Conservation (phyloP, 495 filamentous ascomycete species). For the Podospora tetraspora region DNA sequence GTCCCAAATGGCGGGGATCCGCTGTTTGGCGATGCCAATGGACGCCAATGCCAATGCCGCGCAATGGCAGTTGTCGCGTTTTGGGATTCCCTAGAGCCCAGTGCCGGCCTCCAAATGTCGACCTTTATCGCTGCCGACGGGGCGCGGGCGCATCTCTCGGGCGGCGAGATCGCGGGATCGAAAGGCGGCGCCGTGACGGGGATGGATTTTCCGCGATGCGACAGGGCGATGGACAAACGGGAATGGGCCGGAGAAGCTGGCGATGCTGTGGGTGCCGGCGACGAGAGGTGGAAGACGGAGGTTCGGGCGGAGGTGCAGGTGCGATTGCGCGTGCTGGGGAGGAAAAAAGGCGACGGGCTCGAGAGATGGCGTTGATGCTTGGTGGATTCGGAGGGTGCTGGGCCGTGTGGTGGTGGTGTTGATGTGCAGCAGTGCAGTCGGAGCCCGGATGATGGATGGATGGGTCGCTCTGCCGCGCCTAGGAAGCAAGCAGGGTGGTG, state of each 20-base stretch:
- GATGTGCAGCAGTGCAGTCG: not conserved
- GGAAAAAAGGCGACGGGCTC: not conserved
- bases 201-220: constrained; percentile 13
- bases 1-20: not conserved
- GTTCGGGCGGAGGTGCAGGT: not conserved
- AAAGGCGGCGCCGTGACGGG: constrained; percentile 2
- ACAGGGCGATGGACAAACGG: not conserved
- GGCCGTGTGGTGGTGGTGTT: not conserved
- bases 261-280: not conserved
- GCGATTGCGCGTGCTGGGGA: not conserved
- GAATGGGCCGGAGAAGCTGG: not conserved
- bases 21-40: not conserved
- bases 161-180: constrained; percentile 11
- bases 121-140: constrained; percentile 22
- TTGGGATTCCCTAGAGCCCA: constrained; percentile 9
- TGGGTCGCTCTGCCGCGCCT: not conserved
- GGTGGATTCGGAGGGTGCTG: not conserved
- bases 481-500: not conserved
- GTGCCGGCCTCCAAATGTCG: constrained; percentile 28
- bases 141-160: constrained; percentile 33
- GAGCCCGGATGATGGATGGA: not conserved
- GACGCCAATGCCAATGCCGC: constrained; percentile 2
- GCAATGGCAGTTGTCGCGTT: not conserved
- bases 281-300: not conserved
- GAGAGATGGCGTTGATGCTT: not conserved